Evolutionary conservation across 208 protist species (phyloP), one percentile per base, ranked within the genome.

Genomic region (Acanthamoeba castellanii): DNA sequence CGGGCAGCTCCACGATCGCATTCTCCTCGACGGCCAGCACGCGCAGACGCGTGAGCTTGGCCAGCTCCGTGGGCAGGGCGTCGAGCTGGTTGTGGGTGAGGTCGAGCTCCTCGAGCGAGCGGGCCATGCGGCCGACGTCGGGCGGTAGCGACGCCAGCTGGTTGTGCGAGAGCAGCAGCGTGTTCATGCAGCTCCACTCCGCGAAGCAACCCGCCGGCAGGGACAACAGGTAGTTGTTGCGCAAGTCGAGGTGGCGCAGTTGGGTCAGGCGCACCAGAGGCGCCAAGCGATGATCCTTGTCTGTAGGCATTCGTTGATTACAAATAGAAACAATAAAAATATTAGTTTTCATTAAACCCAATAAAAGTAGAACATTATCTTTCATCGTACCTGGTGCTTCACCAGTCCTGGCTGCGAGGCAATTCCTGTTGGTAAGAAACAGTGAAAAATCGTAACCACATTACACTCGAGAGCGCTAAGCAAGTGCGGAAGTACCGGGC

Each of bases 191-290:
- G 16, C 11, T 20, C 81, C 81, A 89, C n/a, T 64, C 25, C 14
- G 81, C 18, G 22, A 89, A 89, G 27, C 45, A 64, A n/a, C n/a
- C 45, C n/a, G 81, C 25, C 30, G 81, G 81, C n/a, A 89, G 45
- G 1, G 55, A 61, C 6, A 47, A 11, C 6, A 55, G 14, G 50
- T 55, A 55, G 50, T 55, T 55, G 50, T 55, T 55, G 50, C 50
- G 50, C 50, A 55, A 55, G 50, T 55, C 50, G 50, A 55, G 50
- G 30, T 72, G 30, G 22, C 66, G 66, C 18, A 72, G 30, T 27
- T 72, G 66, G 14, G 22, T n/a, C 30, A 72, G 30, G 0, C n/a
- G 66, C 18, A 34, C 66, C 30, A 72, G 66, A 34, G n/a, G 30
- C 66, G 30, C 9, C 66, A 72, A 72, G 9, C n/a, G 66, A 14